Base-by-base conservation (phyloP, 2,329 filamentous ascomycete genomes). In the Camptophora hylomeconis region DNA sequence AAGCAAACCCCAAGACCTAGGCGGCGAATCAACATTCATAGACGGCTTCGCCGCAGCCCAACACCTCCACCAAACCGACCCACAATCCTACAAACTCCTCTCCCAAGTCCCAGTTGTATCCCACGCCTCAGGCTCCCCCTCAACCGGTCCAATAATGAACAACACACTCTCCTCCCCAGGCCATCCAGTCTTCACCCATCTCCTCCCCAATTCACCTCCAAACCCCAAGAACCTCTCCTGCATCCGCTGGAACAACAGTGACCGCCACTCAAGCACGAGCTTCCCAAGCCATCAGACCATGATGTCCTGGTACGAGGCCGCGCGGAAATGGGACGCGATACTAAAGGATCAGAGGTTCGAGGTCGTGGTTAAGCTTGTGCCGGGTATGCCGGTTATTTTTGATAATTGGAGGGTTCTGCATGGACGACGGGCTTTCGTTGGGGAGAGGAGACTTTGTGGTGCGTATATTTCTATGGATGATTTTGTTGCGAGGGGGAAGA, bases 371-470 rank as follows among this genome's bases (percentile, higher is more conserved):
- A 79, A 92, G 53, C 60, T 98, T 31, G 57, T 68, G 45, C 87
- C 89, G 0, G 89, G 89, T 2, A 72, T 63, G 29, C 68, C 83
- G 5, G 48, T 94, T 32, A 80, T 95, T 25, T 94, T 98, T 52
- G 82, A 98, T 50, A 95, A 98, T 48, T 94, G 87, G 84, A 70
- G 89, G 35, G 79, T 94, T 18, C 58, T 95, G 43, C 89, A 98
- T 53, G 89, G 87, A 1, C 66, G 89, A 44, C 75, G 75, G 28
- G 71, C 71, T 0, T 98, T 95, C 47, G 78, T 75, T 5, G 89
- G 89, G 2, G 73, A 79, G 48, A 66, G 89, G 41, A 74, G 86
- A 41, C 80, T 98, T 48, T 94, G 86, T 52, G 89, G 89, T 35
- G 87, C 72, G 7, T 95, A 95, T 47, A 77, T 82, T 84, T 60